Base-by-base conservation (phyloP, 371 early-diverging fungal species). In the Quaeritorhiza haematococci region DNA sequence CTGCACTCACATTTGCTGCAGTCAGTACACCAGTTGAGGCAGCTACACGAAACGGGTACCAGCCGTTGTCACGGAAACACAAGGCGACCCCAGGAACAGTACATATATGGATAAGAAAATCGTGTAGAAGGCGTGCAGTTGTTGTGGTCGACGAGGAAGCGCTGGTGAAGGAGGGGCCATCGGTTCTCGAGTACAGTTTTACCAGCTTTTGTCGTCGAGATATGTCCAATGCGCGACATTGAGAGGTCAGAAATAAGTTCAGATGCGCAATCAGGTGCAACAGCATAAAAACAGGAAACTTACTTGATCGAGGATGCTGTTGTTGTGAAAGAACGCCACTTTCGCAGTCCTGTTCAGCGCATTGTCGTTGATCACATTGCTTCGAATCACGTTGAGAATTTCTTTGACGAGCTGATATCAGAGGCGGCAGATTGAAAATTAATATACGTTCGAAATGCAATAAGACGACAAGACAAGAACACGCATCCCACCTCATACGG, bases 71-170 rank as follows among this genome's bases (percentile, higher is more conserved):
- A 23, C 74, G 74, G 48, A 80, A 84, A 53, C 92, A 93, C 2
- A 91, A 69, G 28, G 90, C 92, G 13, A 75, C 68, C 5, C 88
- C 88, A 7, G 90, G 89, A 0, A 71, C 77, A 27, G 84, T 85
- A 55, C 90, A 90, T 1, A 90, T 67, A 15, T 86, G 76, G 34
- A 84, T 62, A 34, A 93, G 71, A 62, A 91, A 93, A 24, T 75
- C 67, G 56, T 90, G 88, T 0, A 76, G 83, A 4, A 85, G 15
- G 46, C 84, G 77, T 0, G 89, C 85, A 15, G 83, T 76, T 27
- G 83, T 73, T 38, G 28, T 30, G 13, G 26, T 49, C 34, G 49
- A 19, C 8, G 74, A 70, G 0, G 74, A 67, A 23, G 72, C 67
- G 24, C 62, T 59, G 5, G 58, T 53, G 2, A 58, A 56, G 17